These are phyloP conservation scores for Akanthomyces muscarius DNA, from an alignment of 2,329 filamentous ascomycete species.

Conservation along the genomic window DNA sequence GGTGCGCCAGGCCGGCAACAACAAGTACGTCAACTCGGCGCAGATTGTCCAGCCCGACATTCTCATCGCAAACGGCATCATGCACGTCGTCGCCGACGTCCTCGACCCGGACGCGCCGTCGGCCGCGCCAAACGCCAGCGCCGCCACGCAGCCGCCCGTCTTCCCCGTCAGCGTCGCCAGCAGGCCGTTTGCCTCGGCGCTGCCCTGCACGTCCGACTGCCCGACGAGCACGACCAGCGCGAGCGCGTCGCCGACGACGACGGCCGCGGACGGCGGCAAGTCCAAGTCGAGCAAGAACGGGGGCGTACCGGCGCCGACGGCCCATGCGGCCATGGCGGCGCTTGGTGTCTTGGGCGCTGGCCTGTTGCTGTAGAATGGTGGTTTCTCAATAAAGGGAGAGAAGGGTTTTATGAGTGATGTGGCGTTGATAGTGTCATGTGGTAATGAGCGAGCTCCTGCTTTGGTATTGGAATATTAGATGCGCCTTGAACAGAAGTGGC, in stretches of 20 bases:
- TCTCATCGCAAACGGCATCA: slow-evolving; percentile 53
- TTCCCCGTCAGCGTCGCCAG: slow-evolving; percentile 49
- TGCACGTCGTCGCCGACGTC: slow-evolving; percentile 54
- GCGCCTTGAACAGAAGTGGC: no score
- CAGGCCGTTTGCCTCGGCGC: slow-evolving; percentile 38
- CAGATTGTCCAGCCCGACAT: slow-evolving; percentile 50
- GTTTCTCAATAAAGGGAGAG: no score
- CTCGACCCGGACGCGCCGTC: slow-evolving; percentile 40
- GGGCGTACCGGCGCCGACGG: slow-evolving; percentile 24
- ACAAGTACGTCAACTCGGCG: slow-evolving; percentile 51
- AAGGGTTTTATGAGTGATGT: neutral
- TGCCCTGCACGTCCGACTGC: slow-evolving; percentile 41
- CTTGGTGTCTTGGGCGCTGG: slow-evolving; percentile 29
- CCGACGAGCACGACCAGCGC: slow-evolving; percentile 24
- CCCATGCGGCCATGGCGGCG: slow-evolving; percentile 27
- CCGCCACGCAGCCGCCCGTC: slow-evolving; percentile 43
- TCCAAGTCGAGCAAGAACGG: slow-evolving; percentile 17
- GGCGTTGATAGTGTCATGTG: neutral
- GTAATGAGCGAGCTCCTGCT: neutral
- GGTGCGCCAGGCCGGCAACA: slow-evolving; percentile 38
- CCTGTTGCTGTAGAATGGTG: slow-evolving; percentile 16
- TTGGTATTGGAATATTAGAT: neutral
- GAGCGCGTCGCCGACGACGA: slow-evolving; percentile 20
- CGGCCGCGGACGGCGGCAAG: slow-evolving; percentile 16
- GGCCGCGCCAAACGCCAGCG: slow-evolving; percentile 34